Conservation (phyloP, 805 yeast species). For the Metschnikowia rubicola region DNA sequence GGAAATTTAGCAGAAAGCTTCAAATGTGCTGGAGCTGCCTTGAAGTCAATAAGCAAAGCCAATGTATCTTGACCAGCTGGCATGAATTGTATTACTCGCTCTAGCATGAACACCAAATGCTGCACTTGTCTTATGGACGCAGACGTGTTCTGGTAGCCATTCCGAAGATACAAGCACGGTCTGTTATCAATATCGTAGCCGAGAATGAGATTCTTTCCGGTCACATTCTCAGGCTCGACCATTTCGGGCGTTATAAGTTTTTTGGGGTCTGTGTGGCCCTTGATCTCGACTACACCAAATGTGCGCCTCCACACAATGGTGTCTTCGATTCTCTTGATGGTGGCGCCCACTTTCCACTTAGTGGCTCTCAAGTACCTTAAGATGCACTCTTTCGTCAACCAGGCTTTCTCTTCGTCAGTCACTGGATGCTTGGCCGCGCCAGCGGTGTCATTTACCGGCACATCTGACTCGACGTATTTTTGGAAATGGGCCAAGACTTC, state of each 20-base stretch:
- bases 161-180: constrained; percentile 50
- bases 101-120: constrained; percentile 56
- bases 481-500: constrained; percentile 29
- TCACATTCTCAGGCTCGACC: constrained; percentile 46
- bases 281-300: constrained; percentile 41
- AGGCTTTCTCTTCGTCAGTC: constrained; percentile 35
- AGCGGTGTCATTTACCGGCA: constrained; percentile 28
- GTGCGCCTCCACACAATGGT: constrained; percentile 56
- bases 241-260: constrained; percentile 38
- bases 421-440: constrained; percentile 26
- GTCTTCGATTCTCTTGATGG: constrained; percentile 44
- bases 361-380: constrained; percentile 50
- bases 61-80: constrained; percentile 59
- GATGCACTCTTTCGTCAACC: constrained; percentile 53
- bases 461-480: constrained; percentile 22
- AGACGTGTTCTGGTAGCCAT: constrained; percentile 54
- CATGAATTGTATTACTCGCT: constrained; percentile 48
- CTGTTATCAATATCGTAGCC: constrained; percentile 55
- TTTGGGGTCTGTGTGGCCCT: constrained; percentile 24
- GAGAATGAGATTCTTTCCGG: constrained; percentile 52
- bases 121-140: constrained; percentile 52
- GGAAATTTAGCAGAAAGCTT: constrained; percentile 43
- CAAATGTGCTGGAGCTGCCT: constrained; percentile 39
- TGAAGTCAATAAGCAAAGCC: constrained; percentile 54
- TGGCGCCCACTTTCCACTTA: constrained; percentile 45